Conservation (phyloP, 2,329 filamentous ascomycete genomes). For the Thielaviopsis musarum region DNA sequence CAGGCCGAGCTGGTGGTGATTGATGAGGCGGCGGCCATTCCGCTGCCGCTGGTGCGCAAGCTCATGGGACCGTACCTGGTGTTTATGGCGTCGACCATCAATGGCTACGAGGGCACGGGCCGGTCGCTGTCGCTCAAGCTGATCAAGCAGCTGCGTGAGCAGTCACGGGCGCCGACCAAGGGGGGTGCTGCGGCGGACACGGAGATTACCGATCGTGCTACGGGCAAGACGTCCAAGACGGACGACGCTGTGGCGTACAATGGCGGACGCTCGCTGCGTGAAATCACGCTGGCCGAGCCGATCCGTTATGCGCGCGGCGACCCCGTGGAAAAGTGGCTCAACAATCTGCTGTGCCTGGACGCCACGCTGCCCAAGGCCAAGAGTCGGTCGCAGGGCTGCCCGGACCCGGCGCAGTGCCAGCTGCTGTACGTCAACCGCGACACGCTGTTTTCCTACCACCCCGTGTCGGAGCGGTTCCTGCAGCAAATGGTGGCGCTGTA, state of each 20-base stretch:
- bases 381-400: conserved; percentile 56
- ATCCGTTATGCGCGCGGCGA: conserved; percentile 90
- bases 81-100: conserved; percentile 99
- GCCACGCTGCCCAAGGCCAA: conserved; percentile 71
- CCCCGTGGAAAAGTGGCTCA: conserved; percentile 88
- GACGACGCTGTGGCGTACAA: conserved; percentile 35
- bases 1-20: conserved; percentile 93
- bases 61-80: conserved; percentile 93
- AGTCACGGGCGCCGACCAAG: conserved; percentile 48
- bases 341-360: conserved; percentile 82
- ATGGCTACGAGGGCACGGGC: conserved; percentile 94
- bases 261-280: conserved; percentile 64
- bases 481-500: conserved; percentile 98
- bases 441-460: conserved; percentile 94
- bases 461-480: conserved; percentile 88
- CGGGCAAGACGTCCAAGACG: conserved; percentile 53
- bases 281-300: conserved; percentile 84
- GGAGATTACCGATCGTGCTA: conserved; percentile 60
- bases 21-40: conserved; percentile 93
- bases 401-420: conserved; percentile 81
- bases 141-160: conserved; percentile 90
- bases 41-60: conserved; percentile 78
- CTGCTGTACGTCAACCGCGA: conserved; percentile 90
- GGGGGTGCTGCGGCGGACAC: conserved; percentile 34
- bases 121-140: conserved; percentile 88